These are phyloP conservation scores for Colletotrichum siamense DNA, from an alignment of 2,329 filamentous ascomycete genomes.

Conservation along the genomic window DNA sequence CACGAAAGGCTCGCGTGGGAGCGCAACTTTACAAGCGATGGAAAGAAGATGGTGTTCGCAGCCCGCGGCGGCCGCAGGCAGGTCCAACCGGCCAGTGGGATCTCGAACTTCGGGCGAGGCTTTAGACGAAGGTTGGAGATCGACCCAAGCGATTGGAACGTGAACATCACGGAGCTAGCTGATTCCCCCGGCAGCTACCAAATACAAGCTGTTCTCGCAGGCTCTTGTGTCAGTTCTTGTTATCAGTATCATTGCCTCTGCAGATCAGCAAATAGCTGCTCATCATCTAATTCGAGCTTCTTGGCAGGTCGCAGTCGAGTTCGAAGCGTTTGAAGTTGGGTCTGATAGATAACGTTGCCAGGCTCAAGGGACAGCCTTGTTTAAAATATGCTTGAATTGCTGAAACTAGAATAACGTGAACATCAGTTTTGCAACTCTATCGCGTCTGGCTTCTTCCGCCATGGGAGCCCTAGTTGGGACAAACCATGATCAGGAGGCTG, in stretches of 20 bases:
- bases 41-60: neutral
- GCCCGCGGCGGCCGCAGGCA: neutral
- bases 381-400: conserved; percentile 14
- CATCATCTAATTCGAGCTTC: neutral
- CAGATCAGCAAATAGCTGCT: neutral
- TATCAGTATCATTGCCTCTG: neutral
- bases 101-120: neutral
- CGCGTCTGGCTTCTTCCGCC: neutral
- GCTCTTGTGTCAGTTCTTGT: neutral
- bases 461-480: neutral
- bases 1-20: neutral
- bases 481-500: neutral
- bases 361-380: neutral
- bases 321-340: neutral
- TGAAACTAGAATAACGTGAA: neutral
- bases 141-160: neutral
- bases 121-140: neutral
- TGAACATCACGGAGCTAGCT: neutral
- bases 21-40: neutral
- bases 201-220: fast-evolving
- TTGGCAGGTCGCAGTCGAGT: conserved; percentile 11
- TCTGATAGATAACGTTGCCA: neutral
- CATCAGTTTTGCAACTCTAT: neutral
- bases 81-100: neutral
- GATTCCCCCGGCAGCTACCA: neutral